Base-by-base conservation (phyloP, 108 stramenopile genomes). In the Aurantiochytrium sp. region DNA sequence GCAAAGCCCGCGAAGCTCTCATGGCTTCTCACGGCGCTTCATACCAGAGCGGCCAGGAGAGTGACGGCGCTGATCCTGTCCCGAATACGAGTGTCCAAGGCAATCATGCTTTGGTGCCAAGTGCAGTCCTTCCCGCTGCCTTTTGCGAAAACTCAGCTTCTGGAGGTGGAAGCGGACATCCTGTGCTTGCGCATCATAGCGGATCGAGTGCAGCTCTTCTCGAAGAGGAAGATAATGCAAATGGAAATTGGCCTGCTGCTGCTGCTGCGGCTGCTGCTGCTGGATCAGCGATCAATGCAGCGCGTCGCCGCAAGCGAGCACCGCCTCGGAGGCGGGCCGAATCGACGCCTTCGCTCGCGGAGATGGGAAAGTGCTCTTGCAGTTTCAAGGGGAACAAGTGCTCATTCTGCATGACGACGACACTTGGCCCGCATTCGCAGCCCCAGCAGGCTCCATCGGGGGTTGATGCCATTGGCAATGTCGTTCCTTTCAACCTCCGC, bases 341-440 rank as follows among this genome's bases (percentile, higher is more conserved):
- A 2, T 42, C 64, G 35, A 69, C 4, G 35, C 64, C 5, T 23
- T 42, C 64, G n/a, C 51, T 83, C 23, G n/a, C 76, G 28, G 76
- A 53, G 23, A 83, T 83, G 76, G 76, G 76, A 14, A 47, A 83
- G 25, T 83, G 76, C 76, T 53, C 76, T 12, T 83, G 76, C 76
- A 83, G 28, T 35, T 21, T 83, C n/a, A 47, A 53, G 49, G 76
- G 64, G 6, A 69, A 28, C 51, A 83, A 83, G 51, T 83, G 76
- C 51, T 21, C 76, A 35, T 83, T 53, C 51, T 83, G 76, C 28
- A 83, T 83, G 18, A 83, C 76, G 19, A 53, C 76, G 28, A 83
- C 76, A 12, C n/a, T 83, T 23, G 76, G 49, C 12, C 45, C 76
- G 76, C 76, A 53, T 6, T 83, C 76, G 6, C 76, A 83, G 35